A percentile compares a stretch with the other conserved stretches of the same genome.
Evolutionary conservation across 768 basidiomycete species (phyloP).

Genomic region (Cystobasidium onofrii): DNA sequence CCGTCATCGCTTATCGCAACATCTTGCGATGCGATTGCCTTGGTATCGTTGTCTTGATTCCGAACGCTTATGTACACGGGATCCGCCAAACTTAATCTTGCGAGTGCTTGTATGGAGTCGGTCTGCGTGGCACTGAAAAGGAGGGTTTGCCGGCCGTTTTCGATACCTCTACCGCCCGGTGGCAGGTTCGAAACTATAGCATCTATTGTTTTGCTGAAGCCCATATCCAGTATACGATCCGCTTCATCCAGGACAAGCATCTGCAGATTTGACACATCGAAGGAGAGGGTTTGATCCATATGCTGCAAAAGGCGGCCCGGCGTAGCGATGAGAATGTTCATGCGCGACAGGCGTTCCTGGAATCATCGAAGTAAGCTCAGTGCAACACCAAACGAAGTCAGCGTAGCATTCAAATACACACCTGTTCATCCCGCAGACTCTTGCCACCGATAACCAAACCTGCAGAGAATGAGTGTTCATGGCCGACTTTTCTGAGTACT

Average conservation of each 20-base stretch:
- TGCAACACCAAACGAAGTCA: no score
- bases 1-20: background rate
- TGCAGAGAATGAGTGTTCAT: slow-evolving; percentile 82
- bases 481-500: slow-evolving; percentile 84
- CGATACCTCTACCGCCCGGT: slow-evolving; percentile 15
- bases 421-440: slow-evolving; percentile 74
- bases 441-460: slow-evolving; percentile 95
- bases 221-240: slow-evolving; percentile 92
- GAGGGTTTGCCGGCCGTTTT: slow-evolving; percentile 77
- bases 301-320: slow-evolving; percentile 91
- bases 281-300: slow-evolving; percentile 95
- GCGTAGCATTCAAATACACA: background rate
- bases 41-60: slow-evolving; percentile 43
- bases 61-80: slow-evolving; percentile 66
- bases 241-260: slow-evolving; percentile 92
- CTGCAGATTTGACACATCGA: slow-evolving; percentile 84
- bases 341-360: slow-evolving; percentile 66
- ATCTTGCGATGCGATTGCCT: background rate
- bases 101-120: slow-evolving; percentile 74
- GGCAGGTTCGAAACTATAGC: slow-evolving; percentile 89
- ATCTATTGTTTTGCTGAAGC: slow-evolving; percentile 76
- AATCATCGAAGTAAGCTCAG: no score
- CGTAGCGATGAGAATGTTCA: slow-evolving; percentile 98
- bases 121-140: slow-evolving; percentile 97
- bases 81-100: slow-evolving; percentile 75